phyloP scores from a whole-genome alignment of 2,329 filamentous ascomycete genomes.

The Penicillium sp. region DNA sequence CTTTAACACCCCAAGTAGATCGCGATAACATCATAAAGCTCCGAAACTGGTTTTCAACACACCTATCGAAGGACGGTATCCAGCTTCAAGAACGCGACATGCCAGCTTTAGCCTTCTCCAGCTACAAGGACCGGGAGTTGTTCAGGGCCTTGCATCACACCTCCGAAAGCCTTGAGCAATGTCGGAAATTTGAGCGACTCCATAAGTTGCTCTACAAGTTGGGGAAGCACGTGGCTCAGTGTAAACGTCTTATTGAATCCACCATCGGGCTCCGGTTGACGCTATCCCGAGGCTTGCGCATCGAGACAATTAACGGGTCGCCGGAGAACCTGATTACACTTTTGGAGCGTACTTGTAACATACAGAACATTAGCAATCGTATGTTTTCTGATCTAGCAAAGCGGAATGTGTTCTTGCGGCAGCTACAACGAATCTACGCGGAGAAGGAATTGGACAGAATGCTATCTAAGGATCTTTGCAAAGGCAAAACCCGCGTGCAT shows the following conservation, averaged over 20 bases:
- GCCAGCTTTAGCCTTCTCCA: neutral
- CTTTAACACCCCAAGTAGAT: neutral
- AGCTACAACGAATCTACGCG: neutral
- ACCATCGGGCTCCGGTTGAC: neutral
- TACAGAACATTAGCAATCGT: neutral
- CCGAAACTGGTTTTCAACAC: neutral
- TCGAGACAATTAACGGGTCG: neutral
- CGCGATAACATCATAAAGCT: neutral
- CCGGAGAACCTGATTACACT: neutral
- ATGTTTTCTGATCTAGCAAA: neutral
- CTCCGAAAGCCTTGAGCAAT: neutral
- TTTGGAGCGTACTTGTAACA: neutral
- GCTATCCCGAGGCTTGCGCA: neutral
- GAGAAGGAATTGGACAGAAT: neutral
- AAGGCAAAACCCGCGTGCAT: neutral
- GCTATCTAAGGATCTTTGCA: neutral
- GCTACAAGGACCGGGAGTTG: neutral
- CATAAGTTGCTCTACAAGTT: constrained; percentile 7
- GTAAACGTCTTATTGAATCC: constrained; percentile 1
- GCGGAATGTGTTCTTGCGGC: neutral
- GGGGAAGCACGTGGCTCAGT: constrained; percentile 7
- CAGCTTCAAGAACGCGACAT: neutral
- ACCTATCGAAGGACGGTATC: neutral
- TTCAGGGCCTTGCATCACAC: constrained; percentile 2
- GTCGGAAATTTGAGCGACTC: neutral